phyloP scores from a whole-genome alignment of 805 yeast species.

The Wickerhamiella dianesei region DNA sequence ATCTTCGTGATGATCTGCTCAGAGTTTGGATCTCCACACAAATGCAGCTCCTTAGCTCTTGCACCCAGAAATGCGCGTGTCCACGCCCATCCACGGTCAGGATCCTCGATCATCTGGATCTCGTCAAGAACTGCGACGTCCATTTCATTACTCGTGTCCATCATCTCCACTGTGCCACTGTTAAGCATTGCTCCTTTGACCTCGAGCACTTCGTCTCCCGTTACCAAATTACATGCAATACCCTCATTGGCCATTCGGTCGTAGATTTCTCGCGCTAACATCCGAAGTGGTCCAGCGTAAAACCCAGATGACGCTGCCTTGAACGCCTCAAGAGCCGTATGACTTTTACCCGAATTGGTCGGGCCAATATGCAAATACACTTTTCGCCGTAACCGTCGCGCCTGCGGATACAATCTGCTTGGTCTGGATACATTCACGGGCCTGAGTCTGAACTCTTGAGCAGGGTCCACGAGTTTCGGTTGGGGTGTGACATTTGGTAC shows the following conservation, averaged over 20 bases:
- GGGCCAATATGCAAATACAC: conserved; percentile 95
- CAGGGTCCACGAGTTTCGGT: background rate
- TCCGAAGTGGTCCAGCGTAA: conserved; percentile 87
- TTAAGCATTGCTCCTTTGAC: conserved; percentile 64
- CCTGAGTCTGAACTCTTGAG: conserved; percentile 27
- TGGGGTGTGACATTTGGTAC: too few species aligned
- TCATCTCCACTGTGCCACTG: conserved; percentile 90
- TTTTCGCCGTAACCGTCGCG: conserved; percentile 64
- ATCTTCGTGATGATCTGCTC: conserved; percentile 52
- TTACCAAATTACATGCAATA: conserved; percentile 63
- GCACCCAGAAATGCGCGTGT: conserved; percentile 80
- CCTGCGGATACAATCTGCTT: conserved; percentile 70
- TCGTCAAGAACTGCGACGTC: conserved; percentile 92
- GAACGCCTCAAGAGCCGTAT: conserved; percentile 59
- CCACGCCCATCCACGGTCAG: conserved; percentile 84
- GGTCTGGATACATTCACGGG: conserved; percentile 41
- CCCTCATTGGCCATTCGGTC: conserved; percentile 61
- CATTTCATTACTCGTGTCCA: conserved; percentile 49
- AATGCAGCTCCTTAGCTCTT: conserved; percentile 69
- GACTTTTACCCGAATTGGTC: conserved; percentile 91
- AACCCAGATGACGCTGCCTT: conserved; percentile 59
- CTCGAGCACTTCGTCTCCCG: conserved; percentile 89
- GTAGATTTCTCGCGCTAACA: conserved; percentile 82
- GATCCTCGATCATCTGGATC: conserved; percentile 85
- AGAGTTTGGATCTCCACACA: conserved; percentile 87